phyloP scores from a whole-genome alignment of 306 rosid genomes.

The Datisca glomerata region DNA sequence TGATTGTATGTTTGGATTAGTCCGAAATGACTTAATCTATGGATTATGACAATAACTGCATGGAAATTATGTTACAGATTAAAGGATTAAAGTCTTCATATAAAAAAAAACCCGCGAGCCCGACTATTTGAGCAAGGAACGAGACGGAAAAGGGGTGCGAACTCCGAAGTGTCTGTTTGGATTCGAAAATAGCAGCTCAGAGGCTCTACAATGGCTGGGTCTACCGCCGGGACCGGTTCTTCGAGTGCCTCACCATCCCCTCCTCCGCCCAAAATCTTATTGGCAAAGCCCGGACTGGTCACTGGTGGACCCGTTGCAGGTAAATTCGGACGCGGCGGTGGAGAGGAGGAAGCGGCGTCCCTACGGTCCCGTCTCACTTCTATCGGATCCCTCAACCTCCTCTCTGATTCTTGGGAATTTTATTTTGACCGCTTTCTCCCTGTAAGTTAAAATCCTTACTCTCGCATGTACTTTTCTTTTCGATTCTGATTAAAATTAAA shows the following conservation, averaged over 20 bases:
- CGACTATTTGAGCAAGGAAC: no score
- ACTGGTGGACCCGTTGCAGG: constrained; percentile 38
- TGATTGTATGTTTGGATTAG: no score
- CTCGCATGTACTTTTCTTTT: neutral
- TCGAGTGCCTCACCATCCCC: constrained; percentile 38
- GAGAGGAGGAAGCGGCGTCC: constrained; percentile 50
- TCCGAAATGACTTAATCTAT: no score
- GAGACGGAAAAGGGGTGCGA: no score
- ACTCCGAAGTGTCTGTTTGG: no score
- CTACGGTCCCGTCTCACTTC: constrained; percentile 75
- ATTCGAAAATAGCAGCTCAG: no score
- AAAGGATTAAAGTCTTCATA: no score
- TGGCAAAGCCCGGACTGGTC: constrained; percentile 71
- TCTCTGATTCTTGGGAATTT: constrained; percentile 86
- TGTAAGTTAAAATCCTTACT: constrained; percentile 14
- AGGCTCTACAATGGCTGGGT: constrained; percentile 26
- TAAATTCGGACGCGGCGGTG: constrained; percentile 47
- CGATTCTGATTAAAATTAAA: neutral
- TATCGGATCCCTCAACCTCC: constrained; percentile 77
- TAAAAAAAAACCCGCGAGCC: no score
- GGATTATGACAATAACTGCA: no score
- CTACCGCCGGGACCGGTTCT: constrained; percentile 17
- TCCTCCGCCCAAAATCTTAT: constrained; percentile 57
- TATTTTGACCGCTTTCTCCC: constrained; percentile 92
- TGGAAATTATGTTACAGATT: no score